Evolutionary conservation across 257 asterid genomes (phyloP), one percentile per base, ranked within the genome.

Genomic region (Coffea canephora): DNA sequence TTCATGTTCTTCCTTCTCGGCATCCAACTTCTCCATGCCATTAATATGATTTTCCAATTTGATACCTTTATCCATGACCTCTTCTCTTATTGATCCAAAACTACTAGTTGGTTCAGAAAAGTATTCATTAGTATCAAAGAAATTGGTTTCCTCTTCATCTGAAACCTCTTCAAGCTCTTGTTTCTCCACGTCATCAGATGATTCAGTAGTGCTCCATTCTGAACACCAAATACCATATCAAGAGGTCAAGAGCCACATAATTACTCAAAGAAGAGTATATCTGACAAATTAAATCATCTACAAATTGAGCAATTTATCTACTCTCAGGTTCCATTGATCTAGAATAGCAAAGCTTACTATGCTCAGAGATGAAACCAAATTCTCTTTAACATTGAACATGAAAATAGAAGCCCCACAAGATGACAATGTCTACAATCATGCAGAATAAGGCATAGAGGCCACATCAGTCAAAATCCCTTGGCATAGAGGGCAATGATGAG

Each of bases 171-270:
- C 98, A 66, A 91, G 91, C 82, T 91, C 96, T 84, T 87, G 99
- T 85, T 92, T 95, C 90, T 95, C 98, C 68, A 95, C 86, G 70
- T 90, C 99, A 78, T 95, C 99, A 49, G 98, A 87, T 82, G 98
- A 95, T 87, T 91, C 99, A 25, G 99, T 95, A 36, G 97, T 95
- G 90, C 99, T 93, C 95, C 96, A 91, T 85, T 91, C 99, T 95
- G 90, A 74, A 82, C 67, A 79, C 57, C 85, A 84, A 16, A 45
- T 36, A 54, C 49, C 69, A 55, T 19, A 71, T 19, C 18, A 64
- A 70, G 57, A 75, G 52, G 69, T 64, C 45, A 76, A 57, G 27
- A 59, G 27, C 66, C 27, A 59, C 66, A 57, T 57, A 59, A 59
- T 59, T 59, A 23, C 66, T 59, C 8, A 21, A 59, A 59, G 1